phyloP scores from a whole-genome alignment of 2,329 filamentous ascomycete genomes.

The Penicillium sp. region DNA sequence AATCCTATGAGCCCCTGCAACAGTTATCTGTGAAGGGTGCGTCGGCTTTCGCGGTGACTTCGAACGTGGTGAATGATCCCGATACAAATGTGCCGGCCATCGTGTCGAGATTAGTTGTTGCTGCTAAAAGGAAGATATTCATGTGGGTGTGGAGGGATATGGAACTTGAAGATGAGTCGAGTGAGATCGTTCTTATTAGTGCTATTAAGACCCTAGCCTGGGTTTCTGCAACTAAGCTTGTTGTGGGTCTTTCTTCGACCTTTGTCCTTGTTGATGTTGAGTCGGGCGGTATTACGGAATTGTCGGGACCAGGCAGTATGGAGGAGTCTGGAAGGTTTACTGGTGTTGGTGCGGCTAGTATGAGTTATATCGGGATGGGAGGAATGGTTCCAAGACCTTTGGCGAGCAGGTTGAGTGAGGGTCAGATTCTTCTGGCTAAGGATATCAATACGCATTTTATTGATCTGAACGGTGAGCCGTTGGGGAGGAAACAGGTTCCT shows the following conservation, averaged over 20 bases:
- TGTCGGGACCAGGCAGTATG: slow-evolving; percentile 75
- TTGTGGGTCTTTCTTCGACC: slow-evolving; percentile 88
- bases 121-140: slow-evolving; percentile 85
- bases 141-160: slow-evolving; percentile 97
- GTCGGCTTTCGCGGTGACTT: slow-evolving; percentile 87
- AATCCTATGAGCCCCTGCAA: slow-evolving; percentile 81
- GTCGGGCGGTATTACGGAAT: slow-evolving; percentile 73
- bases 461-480: slow-evolving; percentile 76
- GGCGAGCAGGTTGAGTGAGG: slow-evolving; percentile 78
- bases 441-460: slow-evolving; percentile 96
- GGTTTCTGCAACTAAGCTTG: slow-evolving; percentile 82
- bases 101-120: slow-evolving; percentile 87
- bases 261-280: slow-evolving; percentile 88
- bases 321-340: slow-evolving; percentile 78
- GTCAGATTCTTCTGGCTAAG: slow-evolving; percentile 90
- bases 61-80: slow-evolving; percentile 89
- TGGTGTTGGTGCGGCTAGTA: slow-evolving; percentile 79
- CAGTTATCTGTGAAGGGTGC: slow-evolving; percentile 85
- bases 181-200: slow-evolving; percentile 79
- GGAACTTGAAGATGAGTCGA: slow-evolving; percentile 74
- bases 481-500: slow-evolving; percentile 86
- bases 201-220: slow-evolving; percentile 88
- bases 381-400: slow-evolving; percentile 90
- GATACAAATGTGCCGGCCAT: slow-evolving; percentile 89
- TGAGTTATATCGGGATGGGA: slow-evolving; percentile 96